Conservation (phyloP, 1,284 basidiomycete genomes). For the Clitocybe nebularis region DNA sequence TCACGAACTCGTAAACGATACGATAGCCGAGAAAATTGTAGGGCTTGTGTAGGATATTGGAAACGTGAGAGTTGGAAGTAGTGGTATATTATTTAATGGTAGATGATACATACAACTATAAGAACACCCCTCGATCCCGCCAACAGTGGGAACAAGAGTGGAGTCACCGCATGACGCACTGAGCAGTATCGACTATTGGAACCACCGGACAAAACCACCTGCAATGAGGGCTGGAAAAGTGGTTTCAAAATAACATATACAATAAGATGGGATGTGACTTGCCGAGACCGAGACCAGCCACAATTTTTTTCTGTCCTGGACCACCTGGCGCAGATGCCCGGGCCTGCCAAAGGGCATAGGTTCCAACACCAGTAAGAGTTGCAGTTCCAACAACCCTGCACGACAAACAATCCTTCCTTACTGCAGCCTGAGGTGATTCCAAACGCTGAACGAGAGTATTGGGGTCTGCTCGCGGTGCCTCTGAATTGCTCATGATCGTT, state of each 20-base stretch:
- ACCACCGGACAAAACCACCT: slow-evolving; percentile 38
- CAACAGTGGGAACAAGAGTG: no score
- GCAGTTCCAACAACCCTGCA: slow-evolving; percentile 49
- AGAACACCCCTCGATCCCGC: no score
- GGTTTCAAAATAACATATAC: background rate
- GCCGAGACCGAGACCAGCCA: slow-evolving; percentile 50
- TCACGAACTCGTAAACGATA: slow-evolving; percentile 51
- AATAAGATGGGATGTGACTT: slow-evolving; percentile 17
- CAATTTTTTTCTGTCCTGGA: slow-evolving; percentile 39
- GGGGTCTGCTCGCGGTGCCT: background rate
- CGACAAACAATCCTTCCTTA: slow-evolving; percentile 41
- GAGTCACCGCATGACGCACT: no score
- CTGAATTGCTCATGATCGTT: slow-evolving; percentile 5
- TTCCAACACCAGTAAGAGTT: slow-evolving; percentile 43
- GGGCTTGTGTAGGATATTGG: no score
- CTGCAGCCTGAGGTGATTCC: background rate
- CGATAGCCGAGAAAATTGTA: no score
- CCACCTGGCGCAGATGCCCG: slow-evolving; percentile 44
- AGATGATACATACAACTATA: background rate
- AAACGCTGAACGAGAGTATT: background rate
- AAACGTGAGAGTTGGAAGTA: no score
- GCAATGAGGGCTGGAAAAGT: slow-evolving; percentile 28
- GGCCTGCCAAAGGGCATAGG: slow-evolving; percentile 49
- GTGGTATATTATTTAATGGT: no score
- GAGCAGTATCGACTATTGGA: no score